phyloP scores from a whole-genome alignment of 371 early-diverging fungal genomes.

The Chytridium lagenaria region DNA sequence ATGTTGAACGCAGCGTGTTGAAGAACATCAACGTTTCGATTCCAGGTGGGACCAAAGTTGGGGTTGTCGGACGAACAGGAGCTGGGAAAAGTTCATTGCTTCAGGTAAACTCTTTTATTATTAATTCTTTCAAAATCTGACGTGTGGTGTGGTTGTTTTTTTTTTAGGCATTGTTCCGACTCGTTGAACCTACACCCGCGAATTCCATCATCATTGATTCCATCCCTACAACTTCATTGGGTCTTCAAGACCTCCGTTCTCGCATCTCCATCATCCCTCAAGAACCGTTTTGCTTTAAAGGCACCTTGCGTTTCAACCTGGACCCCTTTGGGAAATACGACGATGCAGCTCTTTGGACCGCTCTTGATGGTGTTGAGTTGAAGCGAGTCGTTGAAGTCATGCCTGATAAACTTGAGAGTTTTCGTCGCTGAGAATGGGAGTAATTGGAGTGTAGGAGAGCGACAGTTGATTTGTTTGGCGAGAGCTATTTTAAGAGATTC shows the following conservation, averaged over 20 bases:
- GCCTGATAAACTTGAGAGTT: slow-evolving; percentile 46
- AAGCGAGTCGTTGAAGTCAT: slow-evolving; percentile 55
- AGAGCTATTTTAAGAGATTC: slow-evolving; percentile 52
- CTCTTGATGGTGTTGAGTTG: slow-evolving; percentile 61
- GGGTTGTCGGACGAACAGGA: slow-evolving; percentile 45
- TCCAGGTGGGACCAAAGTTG: slow-evolving; percentile 44
- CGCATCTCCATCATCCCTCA: slow-evolving; percentile 69
- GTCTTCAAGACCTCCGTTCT: slow-evolving; percentile 62
- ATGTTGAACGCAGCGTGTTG: slow-evolving; percentile 30
- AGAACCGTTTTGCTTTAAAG: slow-evolving; percentile 75
- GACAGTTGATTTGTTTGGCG: slow-evolving; percentile 60
- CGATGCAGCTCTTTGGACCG: slow-evolving; percentile 80
- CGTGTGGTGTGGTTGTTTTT: too few species aligned
- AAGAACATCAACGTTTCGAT: slow-evolving; percentile 45
- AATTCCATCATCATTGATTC: slow-evolving; percentile 61
- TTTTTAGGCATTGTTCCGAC: slow-evolving; percentile 53
- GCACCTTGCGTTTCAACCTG: slow-evolving; percentile 78
- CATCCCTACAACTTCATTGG: slow-evolving; percentile 39
- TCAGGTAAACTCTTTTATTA: slow-evolving; percentile 4
- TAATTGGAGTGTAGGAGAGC: slow-evolving; percentile 51
- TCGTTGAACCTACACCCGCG: slow-evolving; percentile 46
- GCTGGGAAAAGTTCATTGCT: slow-evolving; percentile 13
- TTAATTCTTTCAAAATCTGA: too few species aligned
- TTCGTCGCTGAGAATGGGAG: slow-evolving; percentile 53
- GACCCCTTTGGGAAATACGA: slow-evolving; percentile 75